Evolutionary conservation across 2,329 filamentous ascomycete genomes (phyloP).

Genomic region (Phoma herbarum): DNA sequence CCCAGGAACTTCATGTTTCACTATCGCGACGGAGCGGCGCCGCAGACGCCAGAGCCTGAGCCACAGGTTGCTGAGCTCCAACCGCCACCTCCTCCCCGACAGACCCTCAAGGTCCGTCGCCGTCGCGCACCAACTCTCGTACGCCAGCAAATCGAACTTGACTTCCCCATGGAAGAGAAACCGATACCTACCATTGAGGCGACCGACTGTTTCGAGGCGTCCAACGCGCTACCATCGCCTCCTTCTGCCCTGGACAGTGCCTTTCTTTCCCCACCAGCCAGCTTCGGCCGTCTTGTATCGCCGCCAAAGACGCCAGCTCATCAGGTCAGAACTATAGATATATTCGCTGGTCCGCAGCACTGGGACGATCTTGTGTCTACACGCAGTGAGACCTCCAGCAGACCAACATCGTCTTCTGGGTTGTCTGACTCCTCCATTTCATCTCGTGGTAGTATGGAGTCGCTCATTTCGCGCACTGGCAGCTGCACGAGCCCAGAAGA

Average conservation of each 20-base stretch:
- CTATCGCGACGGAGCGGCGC: slow-evolving; percentile 56
- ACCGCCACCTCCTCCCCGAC: slow-evolving; percentile 57
- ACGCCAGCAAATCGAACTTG: slow-evolving; percentile 34
- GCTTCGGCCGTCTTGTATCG: slow-evolving; percentile 52
- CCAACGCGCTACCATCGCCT: slow-evolving; percentile 37
- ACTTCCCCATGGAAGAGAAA: slow-evolving; percentile 39
- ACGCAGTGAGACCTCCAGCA: slow-evolving; percentile 57
- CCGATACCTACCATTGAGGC: slow-evolving; percentile 62
- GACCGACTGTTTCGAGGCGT: slow-evolving; percentile 48
- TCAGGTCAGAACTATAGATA: slow-evolving; percentile 47
- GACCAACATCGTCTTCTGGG: slow-evolving; percentile 66
- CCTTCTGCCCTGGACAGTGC: slow-evolving; percentile 43
- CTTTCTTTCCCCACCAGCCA: slow-evolving; percentile 54
- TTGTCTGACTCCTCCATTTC: slow-evolving; percentile 70
- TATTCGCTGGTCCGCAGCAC: slow-evolving; percentile 39
- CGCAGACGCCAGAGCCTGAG: slow-evolving; percentile 58
- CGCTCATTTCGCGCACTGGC: slow-evolving; percentile 65
- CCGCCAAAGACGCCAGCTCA: slow-evolving; percentile 60
- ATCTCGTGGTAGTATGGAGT: slow-evolving; percentile 65
- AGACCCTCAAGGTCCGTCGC: slow-evolving; percentile 59
- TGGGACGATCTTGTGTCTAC: slow-evolving; percentile 46
- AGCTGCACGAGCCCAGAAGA: slow-evolving; percentile 70
- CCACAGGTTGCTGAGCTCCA: slow-evolving; percentile 46
- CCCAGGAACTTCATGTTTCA: slow-evolving; percentile 61
- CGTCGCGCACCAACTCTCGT: slow-evolving; percentile 51